phyloP scores from a whole-genome alignment of 129 eudicot species.

The Silybum marianum region DNA sequence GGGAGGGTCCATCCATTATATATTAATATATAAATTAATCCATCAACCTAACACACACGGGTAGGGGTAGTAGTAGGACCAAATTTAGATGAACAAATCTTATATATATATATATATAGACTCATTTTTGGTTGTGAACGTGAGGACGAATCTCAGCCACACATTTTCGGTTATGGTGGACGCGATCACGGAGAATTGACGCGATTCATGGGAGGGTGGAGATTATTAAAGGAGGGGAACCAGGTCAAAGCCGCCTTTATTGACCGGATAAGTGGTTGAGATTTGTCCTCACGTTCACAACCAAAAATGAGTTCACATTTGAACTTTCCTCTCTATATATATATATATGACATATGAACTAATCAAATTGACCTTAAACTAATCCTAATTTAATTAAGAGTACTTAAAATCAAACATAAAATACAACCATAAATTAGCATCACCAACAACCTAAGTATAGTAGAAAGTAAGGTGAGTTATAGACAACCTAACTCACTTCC shows the following conservation, averaged over 20 bases:
- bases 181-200: too few relatives aligned
- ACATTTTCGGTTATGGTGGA: too few relatives aligned
- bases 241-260: too few relatives aligned
- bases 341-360: constrained; percentile 17
- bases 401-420: background rate
- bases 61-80: constrained; percentile 13
- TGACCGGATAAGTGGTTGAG: too few relatives aligned
- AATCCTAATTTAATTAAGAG: background rate
- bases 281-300: too few relatives aligned
- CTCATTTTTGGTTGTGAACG: too few relatives aligned
- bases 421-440: background rate
- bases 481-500: constrained; percentile 37
- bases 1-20: background rate
- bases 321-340: too few relatives aligned
- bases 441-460: constrained; percentile 27
- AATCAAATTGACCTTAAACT: constrained; percentile 34
- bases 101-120: too few relatives aligned
- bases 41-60: constrained; percentile 9
- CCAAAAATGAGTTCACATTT: too few relatives aligned
- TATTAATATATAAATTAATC: background rate
- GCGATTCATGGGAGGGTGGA: too few relatives aligned
- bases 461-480: constrained; percentile 25
- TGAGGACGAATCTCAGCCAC: too few relatives aligned
- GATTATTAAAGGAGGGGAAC: too few relatives aligned
- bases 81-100: constrained; percentile 47